Percentiles rank a stretch among this genome's conserved stretches.
phyloP scores from a whole-genome alignment of 495 filamentous ascomycete species.

The Daldinia vernicosa region DNA sequence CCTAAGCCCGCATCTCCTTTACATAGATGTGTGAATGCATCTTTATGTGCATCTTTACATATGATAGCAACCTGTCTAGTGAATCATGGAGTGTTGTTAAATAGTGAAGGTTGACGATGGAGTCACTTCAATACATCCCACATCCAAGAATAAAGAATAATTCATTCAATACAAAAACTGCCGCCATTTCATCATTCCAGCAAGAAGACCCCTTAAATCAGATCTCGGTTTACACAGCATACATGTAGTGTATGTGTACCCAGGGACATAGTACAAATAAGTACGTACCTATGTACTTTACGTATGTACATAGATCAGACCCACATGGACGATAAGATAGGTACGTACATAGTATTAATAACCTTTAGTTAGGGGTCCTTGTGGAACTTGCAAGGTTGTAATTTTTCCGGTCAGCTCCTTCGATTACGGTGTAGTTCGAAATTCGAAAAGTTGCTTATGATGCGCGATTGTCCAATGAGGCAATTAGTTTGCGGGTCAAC shows the following conservation, averaged over 20 bases:
- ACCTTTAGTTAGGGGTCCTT: neutral
- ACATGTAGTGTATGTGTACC: too few species aligned
- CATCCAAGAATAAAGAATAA: too few species aligned
- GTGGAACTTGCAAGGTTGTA: neutral
- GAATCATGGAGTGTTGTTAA: too few species aligned
- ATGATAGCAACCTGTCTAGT: too few species aligned
- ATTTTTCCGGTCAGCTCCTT: slow-evolving; percentile 23
- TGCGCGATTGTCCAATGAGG: slow-evolving; percentile 22
- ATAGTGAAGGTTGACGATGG: too few species aligned
- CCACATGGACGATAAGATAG: neutral
- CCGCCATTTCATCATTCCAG: too few species aligned
- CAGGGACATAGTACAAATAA: neutral
- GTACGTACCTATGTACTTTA: neutral
- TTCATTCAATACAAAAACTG: too few species aligned
- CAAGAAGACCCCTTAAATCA: too few species aligned
- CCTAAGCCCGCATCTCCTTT: too few species aligned
- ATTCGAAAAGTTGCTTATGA: slow-evolving; percentile 8
- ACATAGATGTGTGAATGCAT: too few species aligned
- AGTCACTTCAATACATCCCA: too few species aligned
- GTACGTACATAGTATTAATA: neutral
- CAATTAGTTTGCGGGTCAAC: slow-evolving; percentile 19
- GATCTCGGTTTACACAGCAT: neutral
- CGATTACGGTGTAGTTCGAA: slow-evolving; percentile 12
- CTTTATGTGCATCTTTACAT: too few species aligned
- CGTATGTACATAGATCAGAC: neutral